A percentile compares a stretch with the other conserved stretches of the same genome.
These are phyloP conservation scores for Globisporangium alternatum DNA, from an alignment of 352 stramenopile species.

Conservation along the genomic window DNA sequence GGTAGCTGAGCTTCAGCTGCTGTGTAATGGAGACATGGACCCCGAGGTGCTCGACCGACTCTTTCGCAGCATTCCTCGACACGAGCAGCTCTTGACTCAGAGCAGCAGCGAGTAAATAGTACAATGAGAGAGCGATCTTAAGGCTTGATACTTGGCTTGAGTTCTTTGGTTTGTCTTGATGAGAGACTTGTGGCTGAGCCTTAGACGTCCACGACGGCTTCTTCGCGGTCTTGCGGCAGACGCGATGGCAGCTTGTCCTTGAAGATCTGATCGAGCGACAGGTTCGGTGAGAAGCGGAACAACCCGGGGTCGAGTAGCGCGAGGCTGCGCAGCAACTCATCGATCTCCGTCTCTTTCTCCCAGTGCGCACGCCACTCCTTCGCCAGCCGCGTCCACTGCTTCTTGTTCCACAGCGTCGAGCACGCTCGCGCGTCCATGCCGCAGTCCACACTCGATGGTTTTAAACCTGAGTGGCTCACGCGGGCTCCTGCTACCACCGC, in stretches of 20 bases:
- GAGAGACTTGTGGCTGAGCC: neutral
- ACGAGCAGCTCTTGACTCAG: constrained; percentile 28
- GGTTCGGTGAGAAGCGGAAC: constrained; percentile 23
- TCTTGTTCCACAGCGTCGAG: constrained; percentile 41
- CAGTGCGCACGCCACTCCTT: constrained; percentile 48
- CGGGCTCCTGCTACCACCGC: neutral
- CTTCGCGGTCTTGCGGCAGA: constrained; percentile 59
- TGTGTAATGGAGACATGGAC: constrained; percentile 42
- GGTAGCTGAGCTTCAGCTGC: constrained; percentile 33
- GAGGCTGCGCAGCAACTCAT: constrained; percentile 28
- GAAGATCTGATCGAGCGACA: constrained; percentile 68
- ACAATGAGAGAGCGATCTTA: neutral
- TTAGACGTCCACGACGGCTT: constrained; percentile 73
- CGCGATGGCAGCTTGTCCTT: constrained; percentile 72
- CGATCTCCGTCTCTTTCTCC: constrained; percentile 40
- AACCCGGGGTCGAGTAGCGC: constrained; percentile 28
- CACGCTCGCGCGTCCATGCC: constrained; percentile 13
- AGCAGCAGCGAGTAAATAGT: constrained; percentile 6
- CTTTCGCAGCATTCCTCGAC: constrained; percentile 40
- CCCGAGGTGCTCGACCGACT: constrained; percentile 37
- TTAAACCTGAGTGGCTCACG: neutral
- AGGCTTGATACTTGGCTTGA: neutral
- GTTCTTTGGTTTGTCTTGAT: neutral
- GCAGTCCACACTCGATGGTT: constrained; percentile 16
- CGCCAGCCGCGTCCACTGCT: constrained; percentile 39